These are phyloP conservation scores for Gnaphalium uliginosum DNA, from an alignment of 129 eudicot species.

Conservation along the genomic window DNA sequence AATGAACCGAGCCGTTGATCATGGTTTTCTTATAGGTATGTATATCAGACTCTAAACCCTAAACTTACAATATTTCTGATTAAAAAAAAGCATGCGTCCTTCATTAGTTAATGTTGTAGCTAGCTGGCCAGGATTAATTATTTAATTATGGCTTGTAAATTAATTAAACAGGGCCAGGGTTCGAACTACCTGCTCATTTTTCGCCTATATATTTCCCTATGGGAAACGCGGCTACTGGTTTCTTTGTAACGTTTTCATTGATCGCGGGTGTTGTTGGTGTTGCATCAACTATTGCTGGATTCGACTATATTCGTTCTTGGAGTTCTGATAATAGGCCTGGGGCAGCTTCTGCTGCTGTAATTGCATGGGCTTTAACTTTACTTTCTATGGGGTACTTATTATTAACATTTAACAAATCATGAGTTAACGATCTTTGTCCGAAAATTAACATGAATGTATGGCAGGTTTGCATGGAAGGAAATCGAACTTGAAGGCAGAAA, in stretches of 20 bases:
- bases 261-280: conserved; percentile 90
- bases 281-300: conserved; percentile 61
- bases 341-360: conserved; percentile 73
- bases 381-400: conserved; percentile 85
- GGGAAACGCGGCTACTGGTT: conserved; percentile 94
- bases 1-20: conserved; percentile 69
- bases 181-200: conserved; percentile 74
- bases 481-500: conserved; percentile 62
- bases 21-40: conserved; percentile 79
- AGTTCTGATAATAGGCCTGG: conserved; percentile 48
- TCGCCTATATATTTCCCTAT: conserved; percentile 90
- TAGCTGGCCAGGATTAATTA: too few species aligned
- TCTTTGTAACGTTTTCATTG: conserved; percentile 66
- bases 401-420: background rate
- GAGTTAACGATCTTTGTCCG: background rate
- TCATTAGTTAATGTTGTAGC: background rate
- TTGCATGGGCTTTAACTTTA: conserved; percentile 77
- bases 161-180: conserved; percentile 57
- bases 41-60: background rate
- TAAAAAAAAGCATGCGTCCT: background rate
- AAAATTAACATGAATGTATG: background rate
- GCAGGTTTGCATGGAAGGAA: conserved; percentile 87
- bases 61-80: background rate
- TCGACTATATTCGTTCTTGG: conserved; percentile 65
- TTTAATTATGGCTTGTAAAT: background rate